phyloP scores from a whole-genome alignment of 352 stramenopile species.

The Globisporangium ultimum region DNA sequence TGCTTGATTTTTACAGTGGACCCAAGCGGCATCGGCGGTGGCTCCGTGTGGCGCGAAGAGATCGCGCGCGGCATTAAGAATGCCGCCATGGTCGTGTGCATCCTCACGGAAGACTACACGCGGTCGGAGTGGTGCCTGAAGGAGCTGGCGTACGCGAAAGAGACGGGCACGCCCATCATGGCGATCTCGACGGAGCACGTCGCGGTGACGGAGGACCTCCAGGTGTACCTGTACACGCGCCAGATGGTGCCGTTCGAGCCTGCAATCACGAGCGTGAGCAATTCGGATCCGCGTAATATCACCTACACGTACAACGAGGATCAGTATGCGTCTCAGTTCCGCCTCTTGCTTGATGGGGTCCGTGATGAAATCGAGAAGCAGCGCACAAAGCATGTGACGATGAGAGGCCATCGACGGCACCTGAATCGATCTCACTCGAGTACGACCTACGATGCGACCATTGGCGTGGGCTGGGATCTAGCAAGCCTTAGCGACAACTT shows the following conservation, averaged over 20 bases:
- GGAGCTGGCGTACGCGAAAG: constrained; percentile 74
- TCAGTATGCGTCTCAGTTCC: too few relatives aligned
- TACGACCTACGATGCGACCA: too few relatives aligned
- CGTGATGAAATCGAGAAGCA: constrained; percentile 42
- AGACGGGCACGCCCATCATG: constrained; percentile 62
- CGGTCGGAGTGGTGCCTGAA: too few relatives aligned
- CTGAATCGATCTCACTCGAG: too few relatives aligned
- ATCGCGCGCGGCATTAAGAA: constrained; percentile 79
- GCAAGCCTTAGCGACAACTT: constrained; percentile 35
- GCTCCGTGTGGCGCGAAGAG: constrained; percentile 78
- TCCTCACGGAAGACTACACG: constrained; percentile 74
- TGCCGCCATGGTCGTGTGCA: constrained; percentile 61
- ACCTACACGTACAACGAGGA: too few relatives aligned
- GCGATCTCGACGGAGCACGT: constrained; percentile 60
- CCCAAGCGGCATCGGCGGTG: constrained; percentile 72
- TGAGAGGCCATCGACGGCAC: constrained; percentile 14
- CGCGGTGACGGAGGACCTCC: constrained; percentile 63
- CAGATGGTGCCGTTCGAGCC: constrained; percentile 35
- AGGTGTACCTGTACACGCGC: constrained; percentile 83
- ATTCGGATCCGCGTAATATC: too few relatives aligned
- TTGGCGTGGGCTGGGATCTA: constrained; percentile 37
- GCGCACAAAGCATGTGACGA: constrained; percentile 30
- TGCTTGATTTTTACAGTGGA: constrained; percentile 27
- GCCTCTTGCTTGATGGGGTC: too few relatives aligned
- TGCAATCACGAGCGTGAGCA: too few relatives aligned